A percentile compares a stretch with the other conserved stretches of the same genome.
Evolutionary conservation across 2,329 filamentous ascomycete species (phyloP).

Genomic region (Diaporthe sp.): DNA sequence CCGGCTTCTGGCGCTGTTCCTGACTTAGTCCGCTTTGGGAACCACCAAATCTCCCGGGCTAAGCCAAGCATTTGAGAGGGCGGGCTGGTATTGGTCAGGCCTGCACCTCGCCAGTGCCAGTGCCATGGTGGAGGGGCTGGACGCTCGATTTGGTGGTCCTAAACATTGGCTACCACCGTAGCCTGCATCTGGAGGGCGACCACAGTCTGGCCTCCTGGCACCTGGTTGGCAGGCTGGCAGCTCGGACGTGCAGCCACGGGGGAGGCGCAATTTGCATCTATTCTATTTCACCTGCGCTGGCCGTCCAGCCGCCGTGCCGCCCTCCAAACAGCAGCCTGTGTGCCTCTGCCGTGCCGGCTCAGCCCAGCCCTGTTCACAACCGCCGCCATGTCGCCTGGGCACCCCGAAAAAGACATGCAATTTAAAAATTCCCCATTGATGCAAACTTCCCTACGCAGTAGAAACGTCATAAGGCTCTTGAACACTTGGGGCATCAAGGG

Average conservation of each 20-base stretch:
- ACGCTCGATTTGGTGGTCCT: slow-evolving; percentile 4
- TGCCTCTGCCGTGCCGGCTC: neutral
- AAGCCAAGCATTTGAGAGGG: slow-evolving; percentile 23
- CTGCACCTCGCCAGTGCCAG: slow-evolving; percentile 1
- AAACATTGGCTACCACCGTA: neutral
- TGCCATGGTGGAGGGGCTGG: neutral
- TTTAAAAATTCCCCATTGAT: slow-evolving; percentile 19
- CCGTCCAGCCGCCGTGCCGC: slow-evolving; percentile 12
- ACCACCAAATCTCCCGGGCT: slow-evolving; percentile 14
- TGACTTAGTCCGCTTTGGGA: slow-evolving; percentile 24
- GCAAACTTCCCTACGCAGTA: neutral
- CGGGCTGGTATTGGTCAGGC: slow-evolving; percentile 20
- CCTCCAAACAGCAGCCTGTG: neutral
- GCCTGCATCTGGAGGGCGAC: neutral
- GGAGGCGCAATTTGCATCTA: neutral
- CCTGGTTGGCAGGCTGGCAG: neutral
- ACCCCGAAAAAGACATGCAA: slow-evolving; percentile 16
- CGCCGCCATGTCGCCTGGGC: slow-evolving; percentile 3
- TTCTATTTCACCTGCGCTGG: neutral
- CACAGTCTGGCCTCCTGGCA: neutral
- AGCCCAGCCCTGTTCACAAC: slow-evolving; percentile 10
- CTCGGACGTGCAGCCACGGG: neutral
- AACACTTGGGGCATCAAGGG: neutral
- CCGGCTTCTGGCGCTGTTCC: slow-evolving; percentile 10
- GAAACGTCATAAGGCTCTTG: slow-evolving; percentile 6